These are phyloP conservation scores for Globisporangium radiosum DNA, from an alignment of 352 stramenopile genomes.

Conservation along the genomic window DNA sequence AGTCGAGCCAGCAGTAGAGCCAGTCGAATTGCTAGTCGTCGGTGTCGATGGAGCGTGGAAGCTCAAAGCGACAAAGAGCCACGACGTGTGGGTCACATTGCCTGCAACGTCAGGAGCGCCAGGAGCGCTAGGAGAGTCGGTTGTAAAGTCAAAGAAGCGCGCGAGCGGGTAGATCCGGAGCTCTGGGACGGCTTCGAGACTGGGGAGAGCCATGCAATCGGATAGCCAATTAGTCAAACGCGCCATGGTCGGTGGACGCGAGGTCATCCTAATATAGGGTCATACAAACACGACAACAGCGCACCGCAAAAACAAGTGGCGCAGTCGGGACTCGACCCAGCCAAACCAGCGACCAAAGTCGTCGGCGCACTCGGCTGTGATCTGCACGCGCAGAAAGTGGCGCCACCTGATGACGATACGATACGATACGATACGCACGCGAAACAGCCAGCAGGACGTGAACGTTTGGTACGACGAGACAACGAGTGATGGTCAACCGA, in stretches of 20 bases:
- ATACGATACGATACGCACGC: too few relatives aligned
- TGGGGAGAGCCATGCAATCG: constrained; percentile 9
- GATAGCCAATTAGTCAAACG: neutral
- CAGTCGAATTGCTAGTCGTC: too few relatives aligned
- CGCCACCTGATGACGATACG: constrained; percentile 33
- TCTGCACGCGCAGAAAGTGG: constrained; percentile 77
- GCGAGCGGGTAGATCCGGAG: constrained; percentile 69
- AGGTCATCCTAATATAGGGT: too few relatives aligned
- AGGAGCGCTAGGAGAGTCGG: neutral
- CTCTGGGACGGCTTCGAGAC: constrained; percentile 51
- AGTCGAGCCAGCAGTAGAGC: neutral
- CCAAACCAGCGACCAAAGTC: constrained; percentile 77
- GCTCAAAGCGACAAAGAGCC: constrained; percentile 71
- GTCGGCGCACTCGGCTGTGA: constrained; percentile 43
- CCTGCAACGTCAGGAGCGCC: too few relatives aligned
- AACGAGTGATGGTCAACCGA: constrained; percentile 6
- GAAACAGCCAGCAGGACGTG: too few relatives aligned
- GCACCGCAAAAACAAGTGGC: constrained; percentile 74
- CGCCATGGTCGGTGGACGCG: too few relatives aligned
- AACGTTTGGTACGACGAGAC: neutral
- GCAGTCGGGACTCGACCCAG: constrained; percentile 83
- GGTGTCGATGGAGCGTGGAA: constrained; percentile 40
- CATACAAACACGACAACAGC: neutral
- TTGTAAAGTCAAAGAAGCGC: constrained; percentile 69
- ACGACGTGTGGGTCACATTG: constrained; percentile 38